phyloP scores from a whole-genome alignment of 495 filamentous ascomycete genomes.

The Lasiosphaeria miniovina region DNA sequence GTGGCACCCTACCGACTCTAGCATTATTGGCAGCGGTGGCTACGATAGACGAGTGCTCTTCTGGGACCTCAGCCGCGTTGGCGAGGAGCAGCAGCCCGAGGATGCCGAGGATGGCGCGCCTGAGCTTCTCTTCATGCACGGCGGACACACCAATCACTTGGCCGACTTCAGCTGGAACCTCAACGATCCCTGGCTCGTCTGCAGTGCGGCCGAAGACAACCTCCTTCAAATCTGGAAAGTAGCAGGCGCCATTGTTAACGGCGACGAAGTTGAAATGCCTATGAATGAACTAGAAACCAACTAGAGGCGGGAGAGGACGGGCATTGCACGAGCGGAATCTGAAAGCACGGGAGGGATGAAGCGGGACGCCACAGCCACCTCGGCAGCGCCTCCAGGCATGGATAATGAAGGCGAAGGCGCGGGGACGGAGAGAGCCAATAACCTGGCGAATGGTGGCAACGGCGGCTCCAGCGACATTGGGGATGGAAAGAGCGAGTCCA shows the following conservation, averaged over 20 bases:
- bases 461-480: neutral
- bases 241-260: constrained; percentile 82
- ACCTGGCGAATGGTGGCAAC: neutral
- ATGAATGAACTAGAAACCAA: constrained; percentile 67
- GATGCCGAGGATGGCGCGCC: constrained; percentile 96
- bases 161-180: constrained; percentile 97
- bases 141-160: constrained; percentile 93
- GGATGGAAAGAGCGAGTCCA: neutral
- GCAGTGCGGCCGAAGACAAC: constrained; percentile 94
- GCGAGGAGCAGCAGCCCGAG: constrained; percentile 91
- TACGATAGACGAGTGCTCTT: constrained; percentile 92
- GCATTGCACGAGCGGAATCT: neutral
- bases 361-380: no score
- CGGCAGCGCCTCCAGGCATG: neutral
- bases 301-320: constrained; percentile 14
- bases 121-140: constrained; percentile 98
- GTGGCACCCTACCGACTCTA: constrained; percentile 89
- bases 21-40: constrained; percentile 83
- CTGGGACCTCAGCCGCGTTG: constrained; percentile 89
- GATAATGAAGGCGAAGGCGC: neutral
- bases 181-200: constrained; percentile 92
- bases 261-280: constrained; percentile 72
- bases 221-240: constrained; percentile 95
- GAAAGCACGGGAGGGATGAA: neutral
- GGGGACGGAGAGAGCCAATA: neutral